phyloP scores from a whole-genome alignment of 805 yeast genomes.

The Lachancea kluyveri region DNA sequence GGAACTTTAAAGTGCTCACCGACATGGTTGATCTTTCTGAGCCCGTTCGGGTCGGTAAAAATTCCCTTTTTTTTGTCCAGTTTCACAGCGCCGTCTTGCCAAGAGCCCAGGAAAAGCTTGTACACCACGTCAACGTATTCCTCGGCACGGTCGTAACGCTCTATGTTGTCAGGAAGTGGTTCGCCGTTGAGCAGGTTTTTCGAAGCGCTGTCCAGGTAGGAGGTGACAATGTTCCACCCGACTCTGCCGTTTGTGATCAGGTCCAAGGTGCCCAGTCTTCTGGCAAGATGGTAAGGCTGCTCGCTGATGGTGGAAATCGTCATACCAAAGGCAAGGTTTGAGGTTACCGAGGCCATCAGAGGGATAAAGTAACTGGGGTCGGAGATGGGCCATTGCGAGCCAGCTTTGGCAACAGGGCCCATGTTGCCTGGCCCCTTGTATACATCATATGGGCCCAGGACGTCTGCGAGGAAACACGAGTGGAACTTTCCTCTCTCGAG shows the following conservation, averaged over 20 bases:
- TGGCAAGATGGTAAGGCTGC: conserved; percentile 34
- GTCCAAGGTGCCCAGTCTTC: conserved; percentile 36
- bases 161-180: conserved; percentile 33
- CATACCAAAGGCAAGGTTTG: conserved; percentile 33
- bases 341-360: conserved; percentile 37
- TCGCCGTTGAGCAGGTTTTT: conserved; percentile 31
- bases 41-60: conserved; percentile 31
- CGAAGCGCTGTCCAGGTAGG: conserved; percentile 36
- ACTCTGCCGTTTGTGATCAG: conserved; percentile 35
- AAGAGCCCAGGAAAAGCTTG: conserved; percentile 33
- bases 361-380: conserved; percentile 35
- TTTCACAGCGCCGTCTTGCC: conserved; percentile 33
- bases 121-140: conserved; percentile 35
- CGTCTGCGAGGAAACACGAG: conserved; percentile 35
- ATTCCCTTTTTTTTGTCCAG: conserved; percentile 18
- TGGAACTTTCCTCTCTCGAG: conserved; percentile 34
- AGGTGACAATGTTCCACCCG: conserved; percentile 40
- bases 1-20: conserved; percentile 35
- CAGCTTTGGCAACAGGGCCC: conserved; percentile 14
- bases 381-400: conserved; percentile 32
- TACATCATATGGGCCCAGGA: conserved; percentile 34
- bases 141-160: conserved; percentile 34
- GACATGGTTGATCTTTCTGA: conserved; percentile 33
- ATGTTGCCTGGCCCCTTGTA: conserved; percentile 21
- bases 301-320: conserved; percentile 37